Percentiles rank a stretch among this genome's conserved stretches.
phyloP scores from a whole-genome alignment of 495 filamentous ascomycete species.

The Aspergillus nanangensis region DNA sequence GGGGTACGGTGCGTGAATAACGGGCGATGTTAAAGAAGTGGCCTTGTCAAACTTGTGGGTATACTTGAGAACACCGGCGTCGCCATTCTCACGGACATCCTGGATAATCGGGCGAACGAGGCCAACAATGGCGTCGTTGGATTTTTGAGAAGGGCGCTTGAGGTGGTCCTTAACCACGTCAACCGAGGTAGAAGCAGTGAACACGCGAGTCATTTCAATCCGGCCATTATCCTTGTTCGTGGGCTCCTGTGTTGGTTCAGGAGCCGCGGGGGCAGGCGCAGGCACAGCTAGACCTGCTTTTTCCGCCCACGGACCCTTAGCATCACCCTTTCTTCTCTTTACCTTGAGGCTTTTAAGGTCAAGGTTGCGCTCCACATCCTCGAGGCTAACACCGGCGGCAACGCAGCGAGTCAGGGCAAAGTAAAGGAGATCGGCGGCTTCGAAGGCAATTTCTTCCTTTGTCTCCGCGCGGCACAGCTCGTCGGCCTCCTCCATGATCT shows the following conservation, averaged over 20 bases:
- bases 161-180: slow-evolving; percentile 65
- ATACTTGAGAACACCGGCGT: slow-evolving; percentile 82
- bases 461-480: slow-evolving; percentile 83
- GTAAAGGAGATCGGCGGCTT: slow-evolving; percentile 93
- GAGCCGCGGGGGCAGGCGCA: slow-evolving; percentile 29
- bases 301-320: slow-evolving; percentile 83
- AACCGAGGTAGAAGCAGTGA: slow-evolving; percentile 55
- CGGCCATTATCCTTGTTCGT: slow-evolving; percentile 53
- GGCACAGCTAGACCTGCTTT: slow-evolving; percentile 63
- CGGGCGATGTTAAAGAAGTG: slow-evolving; percentile 79
- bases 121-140: slow-evolving; percentile 80
- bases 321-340: slow-evolving; percentile 85
- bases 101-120: slow-evolving; percentile 89
- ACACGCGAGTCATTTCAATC: slow-evolving; percentile 79
- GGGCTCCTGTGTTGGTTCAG: slow-evolving; percentile 12
- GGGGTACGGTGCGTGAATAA: slow-evolving; percentile 84
- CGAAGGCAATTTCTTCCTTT: slow-evolving; percentile 82
- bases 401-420: slow-evolving; percentile 90
- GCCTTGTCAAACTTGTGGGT: slow-evolving; percentile 98
- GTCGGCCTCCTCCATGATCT: slow-evolving; percentile 97
- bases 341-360: slow-evolving; percentile 94
- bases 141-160: slow-evolving; percentile 86
- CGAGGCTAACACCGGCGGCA: slow-evolving; percentile 72
- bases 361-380: slow-evolving; percentile 85
- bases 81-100: slow-evolving; percentile 73